Evolutionary conservation across 805 yeast genomes (phyloP), one percentile per base, ranked within the genome.

Genomic region (Starmerella powellii): DNA sequence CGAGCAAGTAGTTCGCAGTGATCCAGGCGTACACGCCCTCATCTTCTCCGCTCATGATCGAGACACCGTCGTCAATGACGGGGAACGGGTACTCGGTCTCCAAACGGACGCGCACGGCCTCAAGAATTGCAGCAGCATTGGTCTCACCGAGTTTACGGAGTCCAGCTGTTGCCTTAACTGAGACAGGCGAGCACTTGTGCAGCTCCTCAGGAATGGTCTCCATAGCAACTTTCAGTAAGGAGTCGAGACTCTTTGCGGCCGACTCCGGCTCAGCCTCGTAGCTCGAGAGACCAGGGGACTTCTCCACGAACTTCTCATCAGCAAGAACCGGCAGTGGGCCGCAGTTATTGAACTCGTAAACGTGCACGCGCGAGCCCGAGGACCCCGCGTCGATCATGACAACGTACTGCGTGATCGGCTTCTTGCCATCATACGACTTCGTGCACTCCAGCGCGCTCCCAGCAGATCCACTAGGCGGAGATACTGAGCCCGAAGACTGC

Each of bases 11-110:
- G 66, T 91, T 91, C 38, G 95, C 78, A 21, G 99, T 91, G 61
- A 91, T 81, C 99, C 99, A 91, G 1, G 98, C 98, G 58, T 76
- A 91, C 8, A 91, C 96, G 62, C 98, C 99, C 68, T 93, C 98
- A 54, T 88, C 94, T 46, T 77, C 78, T 52, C 98, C 98, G 46
- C 81, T 86, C 97, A 91, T 88, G 57, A 91, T 83, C 10, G 87
- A 71, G 46, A 91, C 71, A 49, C 96, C 97, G 6, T 85, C 82
- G 10, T 72, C 76, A 38, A 87, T 94, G 37, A 91, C 85, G 2
- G 95, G 80, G 67, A 91, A 91, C 42, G 98, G 98, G 61, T 76
- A 91, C 50, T 85, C 78, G 1, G 65, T 62, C 58, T 81, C 84
- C 49, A 91, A 67, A 57, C 85, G 91, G 10, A 60, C 56, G 59